Conservation (phyloP, 306 rosid genomes). For the Ochetophila trinervis region DNA sequence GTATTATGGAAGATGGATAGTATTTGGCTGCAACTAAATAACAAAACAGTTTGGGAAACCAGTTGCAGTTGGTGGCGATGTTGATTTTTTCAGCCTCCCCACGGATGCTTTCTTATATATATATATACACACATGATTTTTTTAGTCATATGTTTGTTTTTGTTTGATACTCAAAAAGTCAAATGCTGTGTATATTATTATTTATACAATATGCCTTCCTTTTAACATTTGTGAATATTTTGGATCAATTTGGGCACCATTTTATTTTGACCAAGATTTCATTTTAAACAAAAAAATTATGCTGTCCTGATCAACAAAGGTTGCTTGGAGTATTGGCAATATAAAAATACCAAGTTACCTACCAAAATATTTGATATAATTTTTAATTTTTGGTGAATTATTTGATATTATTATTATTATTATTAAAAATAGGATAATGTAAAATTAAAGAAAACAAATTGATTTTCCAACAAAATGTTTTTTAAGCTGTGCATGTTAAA, state of each 20-base stretch:
- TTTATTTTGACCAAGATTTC: constrained; percentile 1
- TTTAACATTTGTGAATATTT: constrained; percentile 23
- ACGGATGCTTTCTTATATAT: constrained; percentile 23
- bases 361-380: too few relatives aligned
- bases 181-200: constrained; percentile 28
- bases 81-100: constrained; percentile 41
- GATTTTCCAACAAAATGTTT: too few relatives aligned
- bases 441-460: too few relatives aligned
- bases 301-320: neutral
- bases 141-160: constrained; percentile 26
- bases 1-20: constrained; percentile 2
- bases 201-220: constrained; percentile 24
- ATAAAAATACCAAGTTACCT: too few relatives aligned
- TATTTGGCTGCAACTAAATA: constrained; percentile 9
- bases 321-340: too few relatives aligned
- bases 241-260: constrained; percentile 8
- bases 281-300: neutral
- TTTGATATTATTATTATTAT: too few relatives aligned
- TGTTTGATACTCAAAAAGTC: constrained; percentile 25
- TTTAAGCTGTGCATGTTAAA: too few relatives aligned
- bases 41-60: constrained; percentile 11
- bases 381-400: too few relatives aligned
- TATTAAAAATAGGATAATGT: too few relatives aligned
- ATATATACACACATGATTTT: too few relatives aligned
- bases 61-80: constrained; percentile 39